Base-by-base conservation (phyloP, 78 protist species). In the Trichosphaerium sp. region DNA sequence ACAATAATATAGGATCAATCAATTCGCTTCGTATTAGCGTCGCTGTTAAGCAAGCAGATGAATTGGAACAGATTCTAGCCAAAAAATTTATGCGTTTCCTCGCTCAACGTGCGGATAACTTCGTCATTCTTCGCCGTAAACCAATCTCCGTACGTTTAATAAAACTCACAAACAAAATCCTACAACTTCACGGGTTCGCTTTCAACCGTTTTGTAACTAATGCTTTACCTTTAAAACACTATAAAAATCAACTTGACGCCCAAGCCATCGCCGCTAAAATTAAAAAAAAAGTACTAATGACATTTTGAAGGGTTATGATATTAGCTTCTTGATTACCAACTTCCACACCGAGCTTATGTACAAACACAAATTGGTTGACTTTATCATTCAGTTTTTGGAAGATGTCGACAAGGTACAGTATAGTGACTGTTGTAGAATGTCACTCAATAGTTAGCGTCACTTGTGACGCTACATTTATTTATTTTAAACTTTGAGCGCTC, bases 21-120 rank as follows among this genome's bases (percentile, higher is more conserved):
- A 97, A 97, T 85, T 88, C 97, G n/a, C 77, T 94, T 41, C 95
- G 99, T 40, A 57, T 97, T 69, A 73, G 90, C 65, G 80, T 96
- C 51, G 69, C 60, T 42, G 66, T 96, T 54, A 91, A 90, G 76
- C 80, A 87, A 74, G 28, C 84, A 8, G 99, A 97, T 60, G 96
- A 70, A 21, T 48, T 94, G 38, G 99, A 96, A 21, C 70, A 39
- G 11, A 80, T 94, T 18, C 78, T 97, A 39, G 83, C 91, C 35
- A 40, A 86, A 55, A 78, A 81, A 57, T 95, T 93, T 73, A 74
- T 87, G 69, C 75, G 94, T 34, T 96, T 96, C 85, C 65, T 97
- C 41, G 85, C 65, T 80, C 78, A 69, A 68, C 89, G 99, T 18
- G 99, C 99, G 10, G 99, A 96, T 40, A 51, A 76, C 64, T 96